A percentile compares a stretch with the other conserved stretches of the same genome.
Conservation (phyloP, 2,329 filamentous ascomycete species). For the Zymoseptoria crescenta region DNA sequence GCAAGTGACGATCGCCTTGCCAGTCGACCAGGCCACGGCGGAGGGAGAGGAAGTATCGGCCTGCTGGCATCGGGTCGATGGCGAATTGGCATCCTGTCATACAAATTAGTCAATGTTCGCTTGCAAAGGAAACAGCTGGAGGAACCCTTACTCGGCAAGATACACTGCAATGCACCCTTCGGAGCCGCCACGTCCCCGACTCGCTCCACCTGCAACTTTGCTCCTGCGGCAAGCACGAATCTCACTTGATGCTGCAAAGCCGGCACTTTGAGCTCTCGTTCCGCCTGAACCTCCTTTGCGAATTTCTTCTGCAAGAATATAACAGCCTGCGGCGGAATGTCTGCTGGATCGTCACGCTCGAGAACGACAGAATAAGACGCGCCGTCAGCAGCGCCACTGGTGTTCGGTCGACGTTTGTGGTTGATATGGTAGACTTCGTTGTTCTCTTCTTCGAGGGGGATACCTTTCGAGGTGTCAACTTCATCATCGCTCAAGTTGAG, state of each 20-base stretch:
- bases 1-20: conserved; percentile 1
- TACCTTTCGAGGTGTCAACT: not conserved
- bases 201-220: conserved; percentile 3
- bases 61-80: conserved; percentile 4
- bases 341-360: conserved; percentile 2
- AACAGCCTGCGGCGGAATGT: not conserved
- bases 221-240: not conserved
- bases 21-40: not conserved
- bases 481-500: not conserved
- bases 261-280: not conserved
- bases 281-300: not conserved
- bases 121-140: not conserved
- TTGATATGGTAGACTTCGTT: conserved; percentile 14
- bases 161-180: not conserved
- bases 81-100: conserved; percentile 1
- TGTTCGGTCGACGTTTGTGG: conserved; percentile 2
- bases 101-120: not conserved
- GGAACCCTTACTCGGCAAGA: not conserved
- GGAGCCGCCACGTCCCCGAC: not conserved
- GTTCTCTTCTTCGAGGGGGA: conserved; percentile 7
- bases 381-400: conserved; percentile 1
- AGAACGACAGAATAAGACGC: conserved; percentile 12
- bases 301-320: not conserved
- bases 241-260: not conserved
- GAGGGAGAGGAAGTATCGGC: conserved; percentile 4